These are phyloP conservation scores for Pseudocercospora fuligena DNA, from an alignment of 2,329 filamentous ascomycete genomes.

Conservation along the genomic window DNA sequence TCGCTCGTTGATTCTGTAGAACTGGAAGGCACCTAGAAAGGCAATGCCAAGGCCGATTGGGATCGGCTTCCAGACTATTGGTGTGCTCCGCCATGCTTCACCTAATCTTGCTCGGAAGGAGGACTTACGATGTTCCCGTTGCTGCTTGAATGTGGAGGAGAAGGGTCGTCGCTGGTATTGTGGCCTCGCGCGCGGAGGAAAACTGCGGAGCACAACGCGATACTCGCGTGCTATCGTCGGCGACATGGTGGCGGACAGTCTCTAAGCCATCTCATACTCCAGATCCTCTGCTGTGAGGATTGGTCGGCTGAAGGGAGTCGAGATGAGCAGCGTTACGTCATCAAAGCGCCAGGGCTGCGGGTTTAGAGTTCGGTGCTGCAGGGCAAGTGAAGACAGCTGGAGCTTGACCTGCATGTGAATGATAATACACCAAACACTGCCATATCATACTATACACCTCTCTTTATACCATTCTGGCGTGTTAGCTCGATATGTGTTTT, in stretches of 20 bases:
- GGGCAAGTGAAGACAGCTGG: constrained; percentile 1
- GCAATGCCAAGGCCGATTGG: constrained; percentile 84
- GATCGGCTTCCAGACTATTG: constrained; percentile 87
- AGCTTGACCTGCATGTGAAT: background rate
- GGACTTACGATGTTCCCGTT: constrained; percentile 30
- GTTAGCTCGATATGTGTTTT: background rate
- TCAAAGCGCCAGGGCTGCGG: background rate
- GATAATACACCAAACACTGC: background rate
- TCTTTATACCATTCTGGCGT: background rate
- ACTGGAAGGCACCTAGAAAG: constrained; percentile 80
- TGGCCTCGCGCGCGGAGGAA: constrained; percentile 13
- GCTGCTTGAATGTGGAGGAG: constrained; percentile 25
- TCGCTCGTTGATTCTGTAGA: constrained; percentile 72
- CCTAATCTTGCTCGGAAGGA: constrained; percentile 63
- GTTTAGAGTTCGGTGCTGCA: background rate
- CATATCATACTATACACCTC: background rate
- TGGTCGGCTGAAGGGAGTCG: too few relatives aligned
- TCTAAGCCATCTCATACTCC: constrained; percentile 12
- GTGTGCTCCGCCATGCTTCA: constrained; percentile 65
- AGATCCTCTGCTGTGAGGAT: too few relatives aligned
- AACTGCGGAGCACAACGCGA: constrained; percentile 15
- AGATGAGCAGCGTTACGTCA: background rate
- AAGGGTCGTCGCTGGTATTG: constrained; percentile 22
- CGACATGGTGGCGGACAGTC: constrained; percentile 12
- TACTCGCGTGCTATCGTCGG: constrained; percentile 11